Evolutionary conservation across 2,329 filamentous ascomycete genomes (phyloP), one percentile per base, ranked within the genome.

Genomic region (Cryphonectria nitschkei): DNA sequence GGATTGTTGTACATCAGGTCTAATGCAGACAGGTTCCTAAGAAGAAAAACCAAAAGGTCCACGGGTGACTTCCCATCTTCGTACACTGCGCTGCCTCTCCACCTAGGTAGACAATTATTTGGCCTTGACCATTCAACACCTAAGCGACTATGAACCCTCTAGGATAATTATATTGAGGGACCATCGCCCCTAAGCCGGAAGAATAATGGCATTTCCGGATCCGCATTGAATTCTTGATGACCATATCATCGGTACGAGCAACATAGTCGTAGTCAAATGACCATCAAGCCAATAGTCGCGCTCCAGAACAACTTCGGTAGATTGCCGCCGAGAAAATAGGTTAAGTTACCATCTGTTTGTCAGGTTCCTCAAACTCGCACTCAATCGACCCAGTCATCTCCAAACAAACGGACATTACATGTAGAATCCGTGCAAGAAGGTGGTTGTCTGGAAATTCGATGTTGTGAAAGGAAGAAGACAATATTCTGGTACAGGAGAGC

Each of bases 301-400:
- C 16, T 61, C 32, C 7, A 61, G 6, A 39, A 39, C 39, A 39
- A n/a, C 22, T 61, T 22, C 37, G 54, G 54, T 14, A 58, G 54
- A 32, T 58, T 29, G 54, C 54, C 54, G 29, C 54, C 14, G 54
- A 58, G 29, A 34, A 14, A 61, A 39, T 61, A 61, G 58, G 58
- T 34, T 61, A 61, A 61, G 34, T 61, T 39, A 34, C 39, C 54
- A 58, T 39, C 37, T n/a, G 5, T 39, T 39, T 34, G 34, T 14
- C 32, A 22, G 34, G 32, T 22, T n/a, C 22, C 22, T 37, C 7
- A 37, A 9, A 32, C 6, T 13, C 34, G 16, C 34, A 61, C 58
- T 61, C 29, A 39, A 22, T 39, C 11, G 19, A 39, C 58, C 58
- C 9, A 37, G 9, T 14, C 58, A 9, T 39, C 13, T 39, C 11